phyloP scores from a whole-genome alignment of 2,329 filamentous ascomycete species.

The Hawksworthiomyces lignivorus region DNA sequence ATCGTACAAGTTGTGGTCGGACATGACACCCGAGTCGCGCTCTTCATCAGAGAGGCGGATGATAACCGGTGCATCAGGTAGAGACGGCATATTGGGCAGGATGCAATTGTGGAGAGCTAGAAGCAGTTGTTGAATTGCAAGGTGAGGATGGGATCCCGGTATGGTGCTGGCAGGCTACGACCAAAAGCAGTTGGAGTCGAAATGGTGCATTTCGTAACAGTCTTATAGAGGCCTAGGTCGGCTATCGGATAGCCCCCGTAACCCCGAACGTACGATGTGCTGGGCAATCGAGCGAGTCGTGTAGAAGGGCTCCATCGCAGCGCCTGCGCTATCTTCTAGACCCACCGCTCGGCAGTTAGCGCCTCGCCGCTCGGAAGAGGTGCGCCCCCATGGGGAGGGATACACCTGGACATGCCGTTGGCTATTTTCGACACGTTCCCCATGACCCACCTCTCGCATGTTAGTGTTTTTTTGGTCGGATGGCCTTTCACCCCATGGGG shows the following conservation, averaged over 20 bases:
- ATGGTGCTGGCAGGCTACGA: not conserved
- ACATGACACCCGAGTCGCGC: constrained; percentile 18
- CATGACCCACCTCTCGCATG: too few species aligned
- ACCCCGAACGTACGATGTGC: too few species aligned
- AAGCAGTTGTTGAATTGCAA: not conserved
- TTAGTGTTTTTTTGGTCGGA: too few species aligned
- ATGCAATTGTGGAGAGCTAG: not conserved
- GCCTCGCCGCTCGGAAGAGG: not conserved
- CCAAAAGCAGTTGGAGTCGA: too few species aligned
- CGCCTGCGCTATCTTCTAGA: too few species aligned
- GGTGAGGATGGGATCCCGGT: not conserved
- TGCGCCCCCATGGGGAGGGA: not conserved
- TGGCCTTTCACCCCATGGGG: constrained; percentile 3
- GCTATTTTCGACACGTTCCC: too few species aligned
- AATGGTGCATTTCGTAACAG: too few species aligned
- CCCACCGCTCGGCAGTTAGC: constrained; percentile 4
- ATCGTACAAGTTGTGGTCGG: constrained; percentile 19
- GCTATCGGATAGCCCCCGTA: not conserved
- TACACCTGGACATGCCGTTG: too few species aligned
- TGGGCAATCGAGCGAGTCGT: too few species aligned
- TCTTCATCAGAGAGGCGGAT: constrained; percentile 17
- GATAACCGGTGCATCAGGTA: constrained; percentile 6
- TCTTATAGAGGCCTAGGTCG: too few species aligned
- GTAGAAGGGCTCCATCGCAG: too few species aligned
- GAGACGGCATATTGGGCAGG: not conserved